Percentiles rank a stretch among this genome's conserved stretches.
These are phyloP conservation scores for Erodium trifolium DNA, from an alignment of 441 rosid genomes.

Conservation along the genomic window DNA sequence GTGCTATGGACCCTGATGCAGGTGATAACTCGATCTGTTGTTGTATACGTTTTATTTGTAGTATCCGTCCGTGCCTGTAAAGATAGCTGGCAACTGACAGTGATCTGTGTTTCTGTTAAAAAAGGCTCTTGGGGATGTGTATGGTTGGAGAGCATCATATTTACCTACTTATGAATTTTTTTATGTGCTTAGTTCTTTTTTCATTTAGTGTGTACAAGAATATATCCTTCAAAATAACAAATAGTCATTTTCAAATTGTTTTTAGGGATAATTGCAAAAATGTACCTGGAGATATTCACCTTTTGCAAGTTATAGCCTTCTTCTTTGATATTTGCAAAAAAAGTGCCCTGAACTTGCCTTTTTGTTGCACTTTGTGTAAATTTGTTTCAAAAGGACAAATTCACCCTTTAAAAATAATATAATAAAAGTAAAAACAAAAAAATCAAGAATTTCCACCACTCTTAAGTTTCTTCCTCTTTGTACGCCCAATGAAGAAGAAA, in stretches of 20 bases:
- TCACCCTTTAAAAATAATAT: too few species aligned
- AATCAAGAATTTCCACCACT: too few species aligned
- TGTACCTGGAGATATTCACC: too few species aligned
- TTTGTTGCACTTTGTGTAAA: too few species aligned
- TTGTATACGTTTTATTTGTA: background rate
- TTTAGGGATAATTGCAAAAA: too few species aligned
- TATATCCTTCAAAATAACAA: background rate
- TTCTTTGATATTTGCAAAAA: too few species aligned
- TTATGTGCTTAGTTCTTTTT: background rate
- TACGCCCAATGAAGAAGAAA: too few species aligned
- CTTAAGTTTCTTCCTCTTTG: too few species aligned
- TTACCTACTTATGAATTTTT: background rate
- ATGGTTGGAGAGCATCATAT: background rate
- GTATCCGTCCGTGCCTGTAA: conserved; percentile 6
- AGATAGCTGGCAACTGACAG: conserved; percentile 2
- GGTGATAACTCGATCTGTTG: conserved; percentile 33
- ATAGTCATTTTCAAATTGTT: background rate
- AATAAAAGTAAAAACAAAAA: too few species aligned
- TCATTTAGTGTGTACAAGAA: conserved; percentile 4
- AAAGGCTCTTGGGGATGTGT: background rate
- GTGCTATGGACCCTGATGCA: conserved; percentile 61
- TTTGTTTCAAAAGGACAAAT: too few species aligned
- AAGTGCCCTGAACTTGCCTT: too few species aligned
- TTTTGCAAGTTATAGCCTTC: too few species aligned
- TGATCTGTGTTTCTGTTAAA: background rate